Conservation (phyloP, 2,329 filamentous ascomycete species). For the Emergomyces pasteurianus region DNA sequence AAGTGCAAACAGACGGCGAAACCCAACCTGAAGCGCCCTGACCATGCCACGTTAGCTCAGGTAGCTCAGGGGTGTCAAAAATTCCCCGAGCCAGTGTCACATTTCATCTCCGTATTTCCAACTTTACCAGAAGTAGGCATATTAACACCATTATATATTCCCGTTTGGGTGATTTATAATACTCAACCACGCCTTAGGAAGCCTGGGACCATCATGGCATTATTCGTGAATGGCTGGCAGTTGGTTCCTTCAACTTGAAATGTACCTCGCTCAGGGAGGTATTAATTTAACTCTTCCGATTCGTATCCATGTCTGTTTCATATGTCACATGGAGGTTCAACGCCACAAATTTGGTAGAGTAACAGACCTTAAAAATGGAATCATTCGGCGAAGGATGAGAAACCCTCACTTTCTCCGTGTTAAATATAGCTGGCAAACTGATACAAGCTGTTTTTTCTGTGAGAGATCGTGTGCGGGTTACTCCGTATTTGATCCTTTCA, state of each 20-base stretch:
- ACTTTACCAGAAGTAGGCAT: not conserved
- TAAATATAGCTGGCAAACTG: too few species aligned
- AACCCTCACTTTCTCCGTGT: too few species aligned
- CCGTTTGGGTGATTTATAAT: not conserved
- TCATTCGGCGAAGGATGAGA: not conserved
- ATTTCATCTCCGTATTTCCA: not conserved
- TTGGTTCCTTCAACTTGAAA: not conserved
- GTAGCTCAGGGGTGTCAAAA: not conserved
- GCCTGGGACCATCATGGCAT: too few species aligned
- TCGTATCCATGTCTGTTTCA: not conserved
- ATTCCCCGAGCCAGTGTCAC: not conserved
- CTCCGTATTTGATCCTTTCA: too few species aligned
- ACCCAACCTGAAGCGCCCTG: not conserved
- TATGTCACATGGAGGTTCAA: not conserved
- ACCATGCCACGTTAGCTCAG: too few species aligned
- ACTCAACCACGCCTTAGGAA: not conserved
- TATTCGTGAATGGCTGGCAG: too few species aligned
- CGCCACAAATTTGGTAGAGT: not conserved
- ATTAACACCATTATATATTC: not conserved
- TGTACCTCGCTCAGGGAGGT: not conserved
- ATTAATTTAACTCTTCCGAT: not conserved
- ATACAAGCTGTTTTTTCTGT: too few species aligned
- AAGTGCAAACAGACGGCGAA: not conserved
- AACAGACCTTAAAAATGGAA: not conserved
- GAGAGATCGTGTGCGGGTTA: too few species aligned